These are phyloP conservation scores for Madurella fahalii DNA, from an alignment of 2,329 filamentous ascomycete species.

Conservation along the genomic window DNA sequence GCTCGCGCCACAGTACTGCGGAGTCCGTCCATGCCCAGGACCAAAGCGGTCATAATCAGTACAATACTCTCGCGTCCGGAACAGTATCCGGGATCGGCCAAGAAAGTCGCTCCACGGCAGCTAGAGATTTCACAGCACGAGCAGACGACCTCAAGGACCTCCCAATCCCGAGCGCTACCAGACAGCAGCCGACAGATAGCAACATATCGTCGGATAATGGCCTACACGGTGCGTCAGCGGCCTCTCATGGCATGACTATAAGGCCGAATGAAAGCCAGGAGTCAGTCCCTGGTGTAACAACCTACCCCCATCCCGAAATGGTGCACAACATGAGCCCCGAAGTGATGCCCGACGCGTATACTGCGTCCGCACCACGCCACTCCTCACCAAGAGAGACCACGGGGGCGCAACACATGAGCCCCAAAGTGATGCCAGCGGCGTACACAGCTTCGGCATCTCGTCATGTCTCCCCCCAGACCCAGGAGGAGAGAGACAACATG, in stretches of 20 bases:
- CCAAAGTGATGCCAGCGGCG: constrained; percentile 11
- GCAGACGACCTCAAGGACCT: constrained; percentile 2
- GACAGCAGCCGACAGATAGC: neutral
- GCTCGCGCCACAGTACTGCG: neutral
- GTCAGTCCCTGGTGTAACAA: constrained; percentile 1
- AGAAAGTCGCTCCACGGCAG: neutral
- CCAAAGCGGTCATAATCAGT: neutral
- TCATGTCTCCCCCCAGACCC: neutral
- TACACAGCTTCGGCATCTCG: constrained; percentile 3
- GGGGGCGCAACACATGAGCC: constrained; percentile 7
- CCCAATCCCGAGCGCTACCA: neutral
- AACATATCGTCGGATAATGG: too few species aligned
- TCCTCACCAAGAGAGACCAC: neutral
- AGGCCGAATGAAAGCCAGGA: constrained; percentile 1
- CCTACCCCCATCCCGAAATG: constrained; percentile 7
- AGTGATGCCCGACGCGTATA: constrained; percentile 15
- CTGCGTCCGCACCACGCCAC: neutral
- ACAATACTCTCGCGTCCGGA: constrained; percentile 13
- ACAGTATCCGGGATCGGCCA: constrained; percentile 3
- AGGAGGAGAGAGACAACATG: neutral
- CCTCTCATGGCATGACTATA: too few species aligned
- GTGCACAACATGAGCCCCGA: constrained; percentile 20
- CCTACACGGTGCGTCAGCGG: too few species aligned
- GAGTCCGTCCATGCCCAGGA: neutral
- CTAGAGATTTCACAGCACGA: neutral